phyloP scores from a whole-genome alignment of 495 filamentous ascomycete species.

The Xylaria curta region DNA sequence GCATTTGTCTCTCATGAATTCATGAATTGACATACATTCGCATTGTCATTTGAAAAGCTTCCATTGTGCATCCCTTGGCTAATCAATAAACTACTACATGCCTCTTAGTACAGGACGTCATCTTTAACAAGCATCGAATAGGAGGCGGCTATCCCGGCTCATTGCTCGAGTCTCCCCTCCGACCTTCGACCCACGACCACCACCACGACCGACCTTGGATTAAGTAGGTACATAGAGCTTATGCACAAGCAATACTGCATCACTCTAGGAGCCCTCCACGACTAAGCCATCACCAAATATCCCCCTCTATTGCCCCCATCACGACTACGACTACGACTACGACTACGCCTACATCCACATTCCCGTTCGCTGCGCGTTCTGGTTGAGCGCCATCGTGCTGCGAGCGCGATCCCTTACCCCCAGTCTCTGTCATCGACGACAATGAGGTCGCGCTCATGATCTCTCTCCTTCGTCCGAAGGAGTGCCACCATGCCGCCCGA shows the following conservation, averaged over 20 bases:
- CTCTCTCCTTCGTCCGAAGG: constrained; percentile 42
- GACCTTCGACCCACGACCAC: constrained; percentile 18
- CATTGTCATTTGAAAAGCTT: constrained; percentile 2
- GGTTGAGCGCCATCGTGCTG: constrained; percentile 8
- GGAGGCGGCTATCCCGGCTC: constrained; percentile 24
- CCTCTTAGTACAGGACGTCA: neutral
- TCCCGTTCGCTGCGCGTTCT: constrained; percentile 4
- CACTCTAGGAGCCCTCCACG: neutral
- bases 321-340: neutral
- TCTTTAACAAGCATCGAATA: constrained; percentile 8
- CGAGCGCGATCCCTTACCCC: constrained; percentile 14
- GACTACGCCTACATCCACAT: neutral
- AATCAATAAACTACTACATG: neutral
- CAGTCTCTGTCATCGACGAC: constrained; percentile 17
- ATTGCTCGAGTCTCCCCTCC: constrained; percentile 16
- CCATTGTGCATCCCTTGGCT: constrained; percentile 14
- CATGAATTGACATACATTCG: constrained; percentile 1
- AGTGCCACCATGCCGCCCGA: constrained; percentile 52
- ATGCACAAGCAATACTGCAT: neutral
- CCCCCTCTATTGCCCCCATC: neutral
- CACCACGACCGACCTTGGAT: neutral
- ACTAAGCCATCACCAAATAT: neutral
- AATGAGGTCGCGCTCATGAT: constrained; percentile 35
- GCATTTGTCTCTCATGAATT: constrained; percentile 11
- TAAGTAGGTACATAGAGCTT: neutral